Conservation (phyloP, 371 early-diverging fungal genomes). For the Mucor mucedo region DNA sequence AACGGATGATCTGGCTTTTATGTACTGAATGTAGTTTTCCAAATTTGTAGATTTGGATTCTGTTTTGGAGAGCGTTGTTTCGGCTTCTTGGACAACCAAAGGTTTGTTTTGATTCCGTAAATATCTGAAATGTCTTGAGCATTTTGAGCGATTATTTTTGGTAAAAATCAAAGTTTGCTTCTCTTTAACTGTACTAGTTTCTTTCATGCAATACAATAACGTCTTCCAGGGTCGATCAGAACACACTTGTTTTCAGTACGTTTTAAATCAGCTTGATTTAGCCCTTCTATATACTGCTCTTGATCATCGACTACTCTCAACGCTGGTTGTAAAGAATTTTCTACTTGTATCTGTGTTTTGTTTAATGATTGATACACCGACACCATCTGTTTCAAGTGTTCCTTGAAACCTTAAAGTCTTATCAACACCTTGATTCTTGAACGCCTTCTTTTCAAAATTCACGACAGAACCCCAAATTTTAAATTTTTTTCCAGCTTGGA, state of each 20-base stretch:
- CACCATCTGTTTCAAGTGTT: no score
- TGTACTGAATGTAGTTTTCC: neutral
- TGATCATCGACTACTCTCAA: neutral
- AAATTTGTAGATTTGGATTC: neutral
- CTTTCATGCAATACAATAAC: neutral
- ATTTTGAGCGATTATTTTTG: neutral
- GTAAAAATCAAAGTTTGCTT: neutral
- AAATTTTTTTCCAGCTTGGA: no score
- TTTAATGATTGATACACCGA: no score
- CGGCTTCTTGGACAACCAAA: neutral
- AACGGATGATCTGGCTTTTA: no score
- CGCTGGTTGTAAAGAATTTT: no score
- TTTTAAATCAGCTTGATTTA: neutral
- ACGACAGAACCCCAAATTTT: no score
- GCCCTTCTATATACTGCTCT: neutral
- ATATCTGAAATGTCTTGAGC: neutral
- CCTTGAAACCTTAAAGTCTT: no score
- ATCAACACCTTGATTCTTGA: no score
- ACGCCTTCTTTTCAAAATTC: no score
- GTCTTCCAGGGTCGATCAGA: neutral
- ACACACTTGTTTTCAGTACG: neutral
- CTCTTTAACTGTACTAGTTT: no score
- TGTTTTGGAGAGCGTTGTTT: neutral
- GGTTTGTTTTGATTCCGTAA: neutral
- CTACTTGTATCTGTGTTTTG: no score